Evolutionary conservation across 2,329 filamentous ascomycete species (phyloP).

Genomic region (Alternaria ventricosa): DNA sequence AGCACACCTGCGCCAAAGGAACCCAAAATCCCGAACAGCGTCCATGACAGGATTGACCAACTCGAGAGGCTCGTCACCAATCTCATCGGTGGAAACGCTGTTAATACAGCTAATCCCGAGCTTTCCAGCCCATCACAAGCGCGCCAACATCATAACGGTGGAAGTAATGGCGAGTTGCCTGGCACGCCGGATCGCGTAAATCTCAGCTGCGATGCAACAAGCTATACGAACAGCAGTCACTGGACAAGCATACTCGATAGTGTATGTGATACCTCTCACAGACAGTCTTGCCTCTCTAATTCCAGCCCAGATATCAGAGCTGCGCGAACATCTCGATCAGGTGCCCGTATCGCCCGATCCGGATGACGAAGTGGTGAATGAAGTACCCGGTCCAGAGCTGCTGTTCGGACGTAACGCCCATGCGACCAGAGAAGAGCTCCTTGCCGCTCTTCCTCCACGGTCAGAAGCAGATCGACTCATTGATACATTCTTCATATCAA

Average conservation of each 20-base stretch:
- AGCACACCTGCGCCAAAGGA: slow-evolving; percentile 25
- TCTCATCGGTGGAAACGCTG: slow-evolving; percentile 38
- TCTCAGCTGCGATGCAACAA: slow-evolving; percentile 35
- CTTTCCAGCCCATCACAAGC: slow-evolving; percentile 2
- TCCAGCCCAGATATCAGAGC: slow-evolving; percentile 36
- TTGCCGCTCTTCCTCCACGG: slow-evolving; percentile 35
- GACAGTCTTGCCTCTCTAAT: background rate
- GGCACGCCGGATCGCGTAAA: slow-evolving; percentile 41
- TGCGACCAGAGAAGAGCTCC: slow-evolving; percentile 36
- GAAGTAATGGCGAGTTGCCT: slow-evolving; percentile 22
- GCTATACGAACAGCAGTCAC: slow-evolving; percentile 42
- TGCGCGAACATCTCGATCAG: slow-evolving; percentile 40
- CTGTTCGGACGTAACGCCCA: slow-evolving; percentile 37
- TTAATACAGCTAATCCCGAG: slow-evolving; percentile 4
- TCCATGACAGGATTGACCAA: slow-evolving; percentile 47
- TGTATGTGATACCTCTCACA: slow-evolving; percentile 21
- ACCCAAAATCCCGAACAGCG: slow-evolving; percentile 35
- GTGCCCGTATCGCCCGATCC: slow-evolving; percentile 32
- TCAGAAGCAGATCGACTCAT: slow-evolving; percentile 35
- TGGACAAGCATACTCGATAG: slow-evolving; percentile 49
- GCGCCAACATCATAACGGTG: slow-evolving; percentile 2
- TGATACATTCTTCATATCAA: slow-evolving; percentile 32
- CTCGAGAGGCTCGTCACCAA: slow-evolving; percentile 46
- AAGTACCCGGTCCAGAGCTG: slow-evolving; percentile 35
- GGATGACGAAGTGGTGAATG: slow-evolving; percentile 16